These are phyloP conservation scores for Ogataea thermomethanolica DNA, from an alignment of 805 yeast species.

Conservation along the genomic window DNA sequence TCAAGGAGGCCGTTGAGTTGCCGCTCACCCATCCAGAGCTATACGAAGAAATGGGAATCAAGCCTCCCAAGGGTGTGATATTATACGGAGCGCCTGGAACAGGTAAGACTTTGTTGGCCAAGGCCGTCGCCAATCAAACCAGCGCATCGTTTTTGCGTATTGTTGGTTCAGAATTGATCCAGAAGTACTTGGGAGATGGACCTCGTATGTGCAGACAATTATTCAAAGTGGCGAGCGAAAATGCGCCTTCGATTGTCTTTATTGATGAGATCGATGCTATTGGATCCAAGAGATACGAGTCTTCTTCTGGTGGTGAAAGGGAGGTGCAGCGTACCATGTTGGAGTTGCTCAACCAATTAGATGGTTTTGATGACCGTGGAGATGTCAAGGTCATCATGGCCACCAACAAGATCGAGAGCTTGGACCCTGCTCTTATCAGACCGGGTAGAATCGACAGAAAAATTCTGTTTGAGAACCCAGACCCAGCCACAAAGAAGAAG, in stretches of 20 bases:
- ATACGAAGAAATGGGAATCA: constrained; percentile 96
- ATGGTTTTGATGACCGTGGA: constrained; percentile 96
- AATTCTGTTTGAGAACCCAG: constrained; percentile 94
- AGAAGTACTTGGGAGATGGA: constrained; percentile 96
- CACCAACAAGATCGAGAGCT: constrained; percentile 87
- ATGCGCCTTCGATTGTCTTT: constrained; percentile 97
- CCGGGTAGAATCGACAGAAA: constrained; percentile 98
- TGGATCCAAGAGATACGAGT: constrained; percentile 96
- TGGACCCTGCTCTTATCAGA: constrained; percentile 94
- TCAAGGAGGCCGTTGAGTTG: constrained; percentile 93
- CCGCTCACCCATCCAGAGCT: constrained; percentile 95
- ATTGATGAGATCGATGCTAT: constrained; percentile 99
- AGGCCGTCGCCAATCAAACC: constrained; percentile 98
- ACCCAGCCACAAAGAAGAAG: constrained; percentile 87
- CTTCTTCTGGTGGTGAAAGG: constrained; percentile 90
- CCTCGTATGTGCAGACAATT: constrained; percentile 92
- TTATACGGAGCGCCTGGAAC: constrained; percentile 99
- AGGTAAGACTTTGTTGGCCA: constrained; percentile 97
- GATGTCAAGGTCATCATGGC: constrained; percentile 98
- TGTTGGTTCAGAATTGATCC: constrained; percentile 96
- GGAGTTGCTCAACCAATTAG: constrained; percentile 90
- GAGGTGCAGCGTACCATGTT: constrained; percentile 98
- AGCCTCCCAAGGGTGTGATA: constrained; percentile 97
- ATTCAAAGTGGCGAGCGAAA: constrained; percentile 93
- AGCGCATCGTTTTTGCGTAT: constrained; percentile 93